Base-by-base conservation (phyloP, 1,139 yeast genomes). In the Scheffersomyces quercinus region DNA sequence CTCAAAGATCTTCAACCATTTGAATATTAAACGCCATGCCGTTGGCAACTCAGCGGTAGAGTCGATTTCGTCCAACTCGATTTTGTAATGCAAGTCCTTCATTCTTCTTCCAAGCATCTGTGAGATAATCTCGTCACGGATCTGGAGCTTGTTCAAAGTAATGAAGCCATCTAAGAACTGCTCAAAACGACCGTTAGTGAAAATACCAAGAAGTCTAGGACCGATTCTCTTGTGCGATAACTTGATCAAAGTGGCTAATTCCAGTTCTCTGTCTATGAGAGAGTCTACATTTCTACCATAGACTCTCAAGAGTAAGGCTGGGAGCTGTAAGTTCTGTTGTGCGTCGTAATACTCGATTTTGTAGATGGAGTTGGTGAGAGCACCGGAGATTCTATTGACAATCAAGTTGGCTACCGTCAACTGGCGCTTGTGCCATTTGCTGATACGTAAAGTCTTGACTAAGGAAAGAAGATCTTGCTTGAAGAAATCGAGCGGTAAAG, bases 31-130 rank as follows among this genome's bases (percentile, higher is more conserved):
- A 37, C 62, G 65, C 95, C 96, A 90, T 11, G 81, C 77, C 43
- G 75, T 73, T 0, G 98, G 89, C 20, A 63, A 41, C n/a, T 40
- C 28, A 12, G 51, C 34, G 35, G 48, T 52, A 31, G 53, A 48
- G 28, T 62, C 64, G 1, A 86, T 88, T 9, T 62, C 61, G 29
- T 79, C 77, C 43, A 93, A 68, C n/a, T 79, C 81, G 28, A 93
- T 82, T 56, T 91, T 90, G 48, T 77, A 77, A 60, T 93, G 99
- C 48, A 93, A 75, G 55, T 93, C 98, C 56, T 93, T 85, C 98
- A 93, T 93, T 69, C 99, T 83, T 70, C 96, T 82, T 8, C 97
- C 97, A 51, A 93, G 85, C 72, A 88, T 88, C 51, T 85, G 84
- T 39, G 93, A 83, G 15, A 88, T 83, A 20, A 83, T 82, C 48